These are phyloP conservation scores for Saturnispora silvae DNA, from an alignment of 805 yeast species.

Conservation along the genomic window DNA sequence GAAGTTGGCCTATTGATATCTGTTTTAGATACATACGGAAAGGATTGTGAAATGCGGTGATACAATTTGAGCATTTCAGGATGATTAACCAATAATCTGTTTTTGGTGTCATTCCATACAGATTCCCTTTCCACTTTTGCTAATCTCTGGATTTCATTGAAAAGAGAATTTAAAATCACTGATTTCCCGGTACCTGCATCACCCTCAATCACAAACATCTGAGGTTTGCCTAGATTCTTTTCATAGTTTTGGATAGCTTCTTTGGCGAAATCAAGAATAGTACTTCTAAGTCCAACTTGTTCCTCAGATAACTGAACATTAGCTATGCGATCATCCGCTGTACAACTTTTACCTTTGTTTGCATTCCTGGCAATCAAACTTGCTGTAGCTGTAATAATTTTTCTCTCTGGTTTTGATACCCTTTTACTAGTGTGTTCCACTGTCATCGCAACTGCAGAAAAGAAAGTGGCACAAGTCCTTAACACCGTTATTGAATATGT, in stretches of 20 bases:
- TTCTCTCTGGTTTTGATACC: not conserved
- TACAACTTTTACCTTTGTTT: slow-evolving; percentile 3
- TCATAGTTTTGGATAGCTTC: slow-evolving; percentile 15
- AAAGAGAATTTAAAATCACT: slow-evolving; percentile 32
- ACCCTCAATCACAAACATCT: slow-evolving; percentile 34
- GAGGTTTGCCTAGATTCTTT: slow-evolving; percentile 19
- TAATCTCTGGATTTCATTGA: slow-evolving; percentile 31
- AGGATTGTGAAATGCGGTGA: slow-evolving; percentile 28
- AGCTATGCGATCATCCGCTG: slow-evolving; percentile 25
- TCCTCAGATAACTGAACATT: slow-evolving; percentile 29
- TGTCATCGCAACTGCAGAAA: not conserved
- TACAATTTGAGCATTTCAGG: slow-evolving; percentile 39
- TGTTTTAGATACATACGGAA: slow-evolving; percentile 27
- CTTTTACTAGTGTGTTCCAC: not conserved
- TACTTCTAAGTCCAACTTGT: slow-evolving; percentile 24
- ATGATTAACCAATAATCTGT: slow-evolving; percentile 34
- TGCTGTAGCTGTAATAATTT: not conserved
- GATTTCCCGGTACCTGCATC: slow-evolving; percentile 42
- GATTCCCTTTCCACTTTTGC: slow-evolving; percentile 14
- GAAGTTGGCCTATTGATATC: slow-evolving; percentile 39
- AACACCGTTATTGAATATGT: slow-evolving; percentile 5
- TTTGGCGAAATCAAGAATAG: slow-evolving; percentile 24
- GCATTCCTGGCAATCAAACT: not conserved
- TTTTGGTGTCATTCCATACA: slow-evolving; percentile 20
- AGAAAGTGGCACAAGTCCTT: not conserved